These are phyloP conservation scores for Ogataea henricii DNA, from an alignment of 805 yeast genomes.

Conservation along the genomic window DNA sequence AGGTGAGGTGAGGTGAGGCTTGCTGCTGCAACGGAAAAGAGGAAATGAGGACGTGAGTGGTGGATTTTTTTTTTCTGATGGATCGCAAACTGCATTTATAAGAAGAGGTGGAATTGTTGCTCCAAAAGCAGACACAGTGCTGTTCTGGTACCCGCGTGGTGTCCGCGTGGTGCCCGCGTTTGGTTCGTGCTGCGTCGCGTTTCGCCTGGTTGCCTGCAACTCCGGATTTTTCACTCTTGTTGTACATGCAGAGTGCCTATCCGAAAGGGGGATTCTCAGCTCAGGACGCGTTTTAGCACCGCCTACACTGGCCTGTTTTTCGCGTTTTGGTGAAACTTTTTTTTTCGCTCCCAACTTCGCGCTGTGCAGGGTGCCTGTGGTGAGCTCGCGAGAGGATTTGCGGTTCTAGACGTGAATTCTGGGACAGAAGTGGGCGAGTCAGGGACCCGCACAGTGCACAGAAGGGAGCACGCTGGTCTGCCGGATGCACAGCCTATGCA, in stretches of 20 bases:
- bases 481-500: no score
- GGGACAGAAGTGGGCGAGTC: no score
- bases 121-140: not conserved
- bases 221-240: slow-evolving; percentile 1
- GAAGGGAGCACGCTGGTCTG: no score
- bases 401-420: not conserved
- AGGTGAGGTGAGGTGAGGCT: not conserved
- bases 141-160: not conserved
- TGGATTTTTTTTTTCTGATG: not conserved
- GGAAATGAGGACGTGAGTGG: not conserved
- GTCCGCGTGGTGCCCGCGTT: not conserved
- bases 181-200: not conserved
- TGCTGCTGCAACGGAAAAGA: no score
- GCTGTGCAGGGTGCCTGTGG: slow-evolving; percentile 3
- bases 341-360: no score
- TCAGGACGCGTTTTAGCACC: not conserved
- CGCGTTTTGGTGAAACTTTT: slow-evolving; percentile 2
- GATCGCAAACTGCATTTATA: slow-evolving; percentile 1
- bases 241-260: slow-evolving; percentile 8
- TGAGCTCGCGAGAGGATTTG: not conserved
- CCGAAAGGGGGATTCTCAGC: slow-evolving; percentile 4
- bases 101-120: not conserved
- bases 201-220: not conserved
- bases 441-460: no score
- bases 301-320: slow-evolving; percentile 1